Base-by-base conservation (phyloP, 352 stramenopile species). In the Pythium folliculosum region DNA sequence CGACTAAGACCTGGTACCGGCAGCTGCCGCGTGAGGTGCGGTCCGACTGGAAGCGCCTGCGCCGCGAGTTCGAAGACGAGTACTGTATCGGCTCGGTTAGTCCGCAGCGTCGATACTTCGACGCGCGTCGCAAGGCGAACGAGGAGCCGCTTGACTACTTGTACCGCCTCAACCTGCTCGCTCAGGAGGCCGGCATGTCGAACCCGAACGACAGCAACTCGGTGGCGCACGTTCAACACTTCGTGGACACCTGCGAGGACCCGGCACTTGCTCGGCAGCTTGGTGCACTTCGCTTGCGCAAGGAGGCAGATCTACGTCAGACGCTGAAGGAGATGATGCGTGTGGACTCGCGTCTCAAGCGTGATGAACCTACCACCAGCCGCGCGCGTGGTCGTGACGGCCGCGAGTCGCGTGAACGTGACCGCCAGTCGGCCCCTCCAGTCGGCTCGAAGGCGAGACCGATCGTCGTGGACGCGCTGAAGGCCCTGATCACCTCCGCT, bases 71-170 rank as follows among this genome's bases (percentile, higher is more conserved):
- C 37, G 50, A 73, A n/a, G n/a, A 63, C 0, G 58, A 73, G 40
- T 70, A 73, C 50, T 73, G 67, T 23, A 50, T 50, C 14, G 54
- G n/a, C 0, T 19, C 32, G 22, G 45, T 63, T 25, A 47, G 25
- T 12, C 54, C 56, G 1, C 56, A 63, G 17, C 56, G 32, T 0
- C 23, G 37, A 0, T 73, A 73, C 67, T 66, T 54, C 50, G 19
- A 60, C 14, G 30, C 30, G 47, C 7, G 30, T 1, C 60, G 61
- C 14, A 51, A 60, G 30, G 14, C 27, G 47, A 66, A 69, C 47
- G 67, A 73, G 21, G 40, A 64, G 13, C 37, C 60, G 37, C 5
- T 73, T 19, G 61, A 69, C 38, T 73, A 73, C 49, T 22, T 73
- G 14, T 73, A 73, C 23, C 60, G 67, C 1, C 43, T 73, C 2